Evolutionary conservation across 2,329 filamentous ascomycete genomes (phyloP).

Genomic region (Cladosporium sp.): DNA sequence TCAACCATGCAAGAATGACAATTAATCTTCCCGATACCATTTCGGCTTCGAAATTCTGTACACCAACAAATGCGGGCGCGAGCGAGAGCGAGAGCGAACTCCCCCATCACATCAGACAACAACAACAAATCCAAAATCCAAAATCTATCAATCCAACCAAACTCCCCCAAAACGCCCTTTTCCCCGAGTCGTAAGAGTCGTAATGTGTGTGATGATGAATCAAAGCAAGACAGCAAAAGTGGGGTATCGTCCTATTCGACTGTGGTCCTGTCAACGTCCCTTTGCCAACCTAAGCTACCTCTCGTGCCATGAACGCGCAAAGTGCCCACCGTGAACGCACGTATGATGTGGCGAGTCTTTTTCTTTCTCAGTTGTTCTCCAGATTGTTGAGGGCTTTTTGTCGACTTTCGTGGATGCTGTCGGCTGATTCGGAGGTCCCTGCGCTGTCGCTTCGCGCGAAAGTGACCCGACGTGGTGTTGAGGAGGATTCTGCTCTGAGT

Average conservation of each 20-base stretch:
- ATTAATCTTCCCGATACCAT: not conserved
- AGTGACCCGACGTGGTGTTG: conserved; percentile 31
- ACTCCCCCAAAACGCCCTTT: not conserved
- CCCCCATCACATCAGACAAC: not conserved
- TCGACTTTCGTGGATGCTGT: conserved; percentile 12
- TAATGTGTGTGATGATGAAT: not conserved
- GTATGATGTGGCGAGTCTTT: not conserved
- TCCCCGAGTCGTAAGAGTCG: not conserved
- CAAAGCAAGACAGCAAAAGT: conserved; percentile 5
- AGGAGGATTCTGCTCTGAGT: conserved; percentile 26
- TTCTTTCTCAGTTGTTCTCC: conserved; percentile 1
- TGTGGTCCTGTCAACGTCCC: not conserved
- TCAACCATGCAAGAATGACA: not conserved
- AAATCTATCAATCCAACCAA: not conserved
- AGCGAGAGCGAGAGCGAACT: not conserved
- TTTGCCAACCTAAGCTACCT: not conserved
- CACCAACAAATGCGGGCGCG: not conserved
- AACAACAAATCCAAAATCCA: not conserved
- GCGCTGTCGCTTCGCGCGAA: conserved; percentile 35
- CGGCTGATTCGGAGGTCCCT: conserved; percentile 17
- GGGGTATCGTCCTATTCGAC: conserved; percentile 6
- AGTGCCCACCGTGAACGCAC: not conserved
- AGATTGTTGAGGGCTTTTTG: conserved; percentile 6
- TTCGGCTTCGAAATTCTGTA: not conserved
- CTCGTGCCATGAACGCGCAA: not conserved